A percentile compares a stretch with the other conserved stretches of the same genome.
Conservation (phyloP, 169 alveolate species). For the Plasmodium sp. region DNA sequence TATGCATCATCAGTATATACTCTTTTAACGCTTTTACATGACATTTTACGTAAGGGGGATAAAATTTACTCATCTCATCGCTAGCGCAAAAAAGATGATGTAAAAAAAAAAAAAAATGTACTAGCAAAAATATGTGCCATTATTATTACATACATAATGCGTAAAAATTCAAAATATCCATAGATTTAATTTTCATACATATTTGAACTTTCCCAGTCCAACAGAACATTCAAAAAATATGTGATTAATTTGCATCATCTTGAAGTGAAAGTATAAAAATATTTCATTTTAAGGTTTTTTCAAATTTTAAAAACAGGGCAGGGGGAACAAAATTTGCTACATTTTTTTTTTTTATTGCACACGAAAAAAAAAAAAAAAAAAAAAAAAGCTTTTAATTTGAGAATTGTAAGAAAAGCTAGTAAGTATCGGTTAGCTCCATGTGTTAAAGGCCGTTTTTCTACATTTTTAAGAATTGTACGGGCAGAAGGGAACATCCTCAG, state of each 20-base stretch:
- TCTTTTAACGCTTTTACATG: background rate
- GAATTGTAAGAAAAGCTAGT: background rate
- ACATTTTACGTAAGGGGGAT: background rate
- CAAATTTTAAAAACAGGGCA: slow-evolving; percentile 1
- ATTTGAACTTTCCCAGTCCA: background rate
- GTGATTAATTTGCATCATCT: background rate
- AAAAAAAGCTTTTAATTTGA: slow-evolving; percentile 15
- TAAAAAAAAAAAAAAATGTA: background rate
- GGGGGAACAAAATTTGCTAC: background rate
- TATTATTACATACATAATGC: background rate
- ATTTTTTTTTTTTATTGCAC: background rate
- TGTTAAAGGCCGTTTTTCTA: background rate
- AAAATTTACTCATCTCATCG: background rate
- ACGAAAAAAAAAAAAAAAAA: background rate
- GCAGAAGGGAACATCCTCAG: background rate
- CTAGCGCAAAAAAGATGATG: background rate
- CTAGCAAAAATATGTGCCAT: background rate
- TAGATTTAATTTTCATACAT: background rate
- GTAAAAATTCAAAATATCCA: background rate
- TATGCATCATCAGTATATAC: background rate
- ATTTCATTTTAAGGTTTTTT: background rate
- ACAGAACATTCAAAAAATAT: background rate
- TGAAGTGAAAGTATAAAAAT: background rate
- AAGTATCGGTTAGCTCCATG: background rate
- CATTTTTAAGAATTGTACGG: slow-evolving; percentile 1